These are phyloP conservation scores for Trebouxia gelatinosa DNA, from an alignment of 163 green algal species.

Conservation along the genomic window DNA sequence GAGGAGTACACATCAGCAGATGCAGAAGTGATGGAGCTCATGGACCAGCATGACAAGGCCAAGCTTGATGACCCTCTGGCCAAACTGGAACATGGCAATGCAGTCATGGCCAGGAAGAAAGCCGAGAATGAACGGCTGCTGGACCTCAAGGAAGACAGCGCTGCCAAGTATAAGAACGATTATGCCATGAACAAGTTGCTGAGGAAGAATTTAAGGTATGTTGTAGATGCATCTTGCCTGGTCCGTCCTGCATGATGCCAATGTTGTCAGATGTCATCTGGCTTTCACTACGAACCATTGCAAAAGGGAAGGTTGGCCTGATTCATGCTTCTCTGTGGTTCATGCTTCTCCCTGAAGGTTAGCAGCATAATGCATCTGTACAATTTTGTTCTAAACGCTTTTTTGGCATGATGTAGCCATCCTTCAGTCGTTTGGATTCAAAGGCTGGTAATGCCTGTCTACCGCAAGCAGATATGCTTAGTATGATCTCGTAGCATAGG, in stretches of 20 bases:
- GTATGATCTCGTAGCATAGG: too few relatives aligned
- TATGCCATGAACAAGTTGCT: conserved; percentile 71
- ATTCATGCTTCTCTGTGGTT: neutral
- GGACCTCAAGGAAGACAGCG: conserved; percentile 53
- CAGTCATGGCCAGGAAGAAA: conserved; percentile 43
- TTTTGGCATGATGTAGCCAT: too few relatives aligned
- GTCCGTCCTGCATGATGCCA: neutral
- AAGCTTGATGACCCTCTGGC: conserved; percentile 60
- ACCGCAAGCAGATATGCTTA: too few relatives aligned
- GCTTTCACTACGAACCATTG: neutral
- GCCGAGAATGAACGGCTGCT: conserved; percentile 47
- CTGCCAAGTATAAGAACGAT: conserved; percentile 54
- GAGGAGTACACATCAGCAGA: conserved; percentile 66
- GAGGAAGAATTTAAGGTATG: conserved; percentile 46
- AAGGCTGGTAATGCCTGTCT: too few relatives aligned
- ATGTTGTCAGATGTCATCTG: neutral
- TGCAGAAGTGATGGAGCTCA: conserved; percentile 68
- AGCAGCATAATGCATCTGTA: neutral
- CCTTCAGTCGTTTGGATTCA: too few relatives aligned
- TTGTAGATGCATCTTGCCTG: neutral
- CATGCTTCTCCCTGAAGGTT: neutral
- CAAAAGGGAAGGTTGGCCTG: neutral
- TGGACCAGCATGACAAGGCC: conserved; percentile 44
- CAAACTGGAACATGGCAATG: conserved; percentile 57
- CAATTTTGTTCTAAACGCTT: too few relatives aligned